Base-by-base conservation (phyloP, 2,329 filamentous ascomycete species). In the Clonostachys sp. region DNA sequence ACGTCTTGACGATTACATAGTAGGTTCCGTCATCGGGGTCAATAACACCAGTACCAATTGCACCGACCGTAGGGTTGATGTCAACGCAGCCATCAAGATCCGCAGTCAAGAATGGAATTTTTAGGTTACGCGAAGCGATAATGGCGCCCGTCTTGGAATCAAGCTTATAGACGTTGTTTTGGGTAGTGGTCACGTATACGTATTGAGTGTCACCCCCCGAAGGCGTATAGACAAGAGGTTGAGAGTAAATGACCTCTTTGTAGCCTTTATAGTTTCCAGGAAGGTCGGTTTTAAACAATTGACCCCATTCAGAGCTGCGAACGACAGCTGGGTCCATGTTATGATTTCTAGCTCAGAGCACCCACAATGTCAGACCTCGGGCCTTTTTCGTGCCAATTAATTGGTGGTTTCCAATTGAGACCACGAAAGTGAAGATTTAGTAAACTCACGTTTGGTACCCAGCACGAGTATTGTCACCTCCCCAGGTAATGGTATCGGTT, bases 321-420 rank as follows among this genome's bases (percentile, higher is more conserved):
- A 84, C 78, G 9, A 83, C 64, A 13, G 74, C 68, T 1, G 81
- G 81, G 55, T 84, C 78, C 73, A 84, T 78, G 61, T 84, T 84
- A 57, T 84, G 80, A 56, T 80, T 83, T 17, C 65, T 67, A 40
- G 7, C 30, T 30, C 41, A 30, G 24, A 30, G 24, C 24, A 30
- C 24, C 24, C 24, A 9, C 8, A 30, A 30, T 30, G 24, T 30
- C 24, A 30, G 24, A 30, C 24, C 24, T 30, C 10, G 24, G 24
- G 24, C 24, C 24, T 10, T 30, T 30, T 30, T 30, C 9, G 8
- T 30, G 24, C 24, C 24, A 30, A 30, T 30, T 30, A 30, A 30
- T 30, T 30, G 24, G 9, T 30, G 24, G 8, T 10, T 30, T 30
- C 24, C 24, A 30, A 30, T 30, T 10, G 9, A 30, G 9, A 30